Evolutionary conservation across 2,329 filamentous ascomycete genomes (phyloP), one percentile per base, ranked within the genome.

Genomic region (Aspergillus caelatus): DNA sequence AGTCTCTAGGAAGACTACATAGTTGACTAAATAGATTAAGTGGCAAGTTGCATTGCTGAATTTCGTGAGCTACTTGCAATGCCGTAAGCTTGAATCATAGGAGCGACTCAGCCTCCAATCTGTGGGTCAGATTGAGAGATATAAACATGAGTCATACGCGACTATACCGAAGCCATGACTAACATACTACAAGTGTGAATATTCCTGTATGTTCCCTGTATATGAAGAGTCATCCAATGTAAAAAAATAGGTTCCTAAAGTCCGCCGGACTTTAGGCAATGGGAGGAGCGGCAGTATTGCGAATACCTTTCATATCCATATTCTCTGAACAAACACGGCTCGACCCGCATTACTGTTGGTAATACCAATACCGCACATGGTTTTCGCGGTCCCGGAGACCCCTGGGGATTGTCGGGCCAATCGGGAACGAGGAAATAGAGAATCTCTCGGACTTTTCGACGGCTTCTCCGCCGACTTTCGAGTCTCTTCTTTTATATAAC

Each of bases 401-500:
- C 39, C 19, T 11, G 16, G 19, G 48, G 48, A 52, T 39, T 2
- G 21, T 8, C n/a, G 21, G 56, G 16, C 50, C 57, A 59, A 58
- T 57, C 50, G 21, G 43, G 11, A 9, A 3, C 21, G n/a, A 55
- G n/a, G 32, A 55, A 55, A 55, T 36, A n/a, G 36, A 12, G 19
- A 55, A 26, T 26, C 26, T 26, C 26, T 39, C 52, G 52, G 52
- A 55, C 32, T 55, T 55, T 55, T 55, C 52, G n/a, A 23, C 52
- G 2, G 14, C 41, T 58, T 50, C 45, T 58, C 39, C 41, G 41
- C 30, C 41, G 26, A 32, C 30, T 48, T 58, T 34, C 57, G 26
- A 46, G 28, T 32, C 8, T 52, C 28, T 34, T 46, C 43, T 48
- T 39, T 36, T 43, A 48, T 55, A 55, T 55, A 55, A 39, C 52